A percentile compares a stretch with the other conserved stretches of the same genome.
phyloP scores from a whole-genome alignment of 148 eudicot genomes.

The Nepenthes gracilis region DNA sequence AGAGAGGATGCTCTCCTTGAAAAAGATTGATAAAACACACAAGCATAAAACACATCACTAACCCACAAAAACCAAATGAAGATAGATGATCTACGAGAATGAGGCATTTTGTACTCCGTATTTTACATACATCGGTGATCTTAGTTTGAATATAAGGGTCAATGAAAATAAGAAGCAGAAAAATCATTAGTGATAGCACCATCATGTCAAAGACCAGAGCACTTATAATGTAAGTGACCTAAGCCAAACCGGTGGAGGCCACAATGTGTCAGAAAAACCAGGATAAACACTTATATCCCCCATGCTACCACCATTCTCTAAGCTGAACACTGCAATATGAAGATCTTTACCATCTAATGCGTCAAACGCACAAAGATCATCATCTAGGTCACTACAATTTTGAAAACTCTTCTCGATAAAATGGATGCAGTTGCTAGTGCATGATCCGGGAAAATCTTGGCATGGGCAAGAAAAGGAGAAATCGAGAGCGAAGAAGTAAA shows the following conservation, averaged over 20 bases:
- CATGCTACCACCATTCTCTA: neutral
- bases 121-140: too few species aligned
- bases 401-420: neutral
- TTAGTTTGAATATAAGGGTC: too few species aligned
- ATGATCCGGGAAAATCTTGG: neutral
- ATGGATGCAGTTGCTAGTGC: neutral
- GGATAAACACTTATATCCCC: neutral
- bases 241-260: slow-evolving; percentile 5
- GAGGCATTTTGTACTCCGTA: too few species aligned
- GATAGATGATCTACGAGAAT: too few species aligned
- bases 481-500: neutral
- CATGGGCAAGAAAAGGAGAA: neutral
- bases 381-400: neutral
- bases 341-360: neutral
- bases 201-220: too few species aligned
- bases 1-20: too few species aligned
- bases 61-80: too few species aligned
- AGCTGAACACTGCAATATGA: neutral
- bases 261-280: neutral
- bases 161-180: too few species aligned
- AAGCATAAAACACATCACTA: too few species aligned
- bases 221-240: neutral
- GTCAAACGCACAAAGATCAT: neutral
- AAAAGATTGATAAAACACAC: too few species aligned
- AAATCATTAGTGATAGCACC: too few species aligned